Evolutionary conservation across 2,329 filamentous ascomycete genomes (phyloP).

Genomic region (Apiospora malaysiana): DNA sequence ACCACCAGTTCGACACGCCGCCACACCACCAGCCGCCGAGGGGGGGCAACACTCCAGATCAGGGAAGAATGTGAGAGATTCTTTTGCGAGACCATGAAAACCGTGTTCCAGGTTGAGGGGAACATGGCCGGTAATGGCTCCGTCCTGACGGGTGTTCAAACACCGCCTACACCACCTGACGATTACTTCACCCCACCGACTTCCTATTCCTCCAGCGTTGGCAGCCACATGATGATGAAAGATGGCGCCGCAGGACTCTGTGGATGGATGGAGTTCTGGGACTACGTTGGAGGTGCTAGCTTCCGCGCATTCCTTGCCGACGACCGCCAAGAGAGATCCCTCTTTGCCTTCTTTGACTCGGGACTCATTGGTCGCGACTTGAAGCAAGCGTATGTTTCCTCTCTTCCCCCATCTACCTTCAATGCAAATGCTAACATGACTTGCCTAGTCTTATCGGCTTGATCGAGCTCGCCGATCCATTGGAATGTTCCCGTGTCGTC

Average conservation of each 20-base stretch:
- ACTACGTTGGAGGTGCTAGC: conserved; percentile 82
- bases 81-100: conserved; percentile 95
- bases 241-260: conserved; percentile 47
- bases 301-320: conserved; percentile 87
- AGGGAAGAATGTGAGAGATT: conserved; percentile 99
- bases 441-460: conserved; percentile 73
- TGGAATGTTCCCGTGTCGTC: conserved; percentile 79
- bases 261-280: conserved; percentile 80
- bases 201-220: conserved; percentile 40
- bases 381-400: conserved; percentile 78
- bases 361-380: conserved; percentile 75
- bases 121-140: conserved; percentile 77
- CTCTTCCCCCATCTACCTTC: conserved; percentile 20
- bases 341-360: conserved; percentile 87
- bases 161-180: conserved; percentile 58
- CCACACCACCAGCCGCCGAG: conserved; percentile 61
- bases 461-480: conserved; percentile 83
- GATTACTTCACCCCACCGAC: conserved; percentile 46
- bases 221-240: conserved; percentile 32
- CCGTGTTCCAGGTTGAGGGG: conserved; percentile 97
- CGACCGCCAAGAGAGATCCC: conserved; percentile 70
- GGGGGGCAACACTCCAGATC: conserved; percentile 95
- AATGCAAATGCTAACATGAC: conserved; percentile 50
- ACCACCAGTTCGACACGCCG: conserved; percentile 42
- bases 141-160: conserved; percentile 80